These are phyloP conservation scores for Dioscorea alata DNA, from an alignment of 106 monocot species.

Conservation along the genomic window DNA sequence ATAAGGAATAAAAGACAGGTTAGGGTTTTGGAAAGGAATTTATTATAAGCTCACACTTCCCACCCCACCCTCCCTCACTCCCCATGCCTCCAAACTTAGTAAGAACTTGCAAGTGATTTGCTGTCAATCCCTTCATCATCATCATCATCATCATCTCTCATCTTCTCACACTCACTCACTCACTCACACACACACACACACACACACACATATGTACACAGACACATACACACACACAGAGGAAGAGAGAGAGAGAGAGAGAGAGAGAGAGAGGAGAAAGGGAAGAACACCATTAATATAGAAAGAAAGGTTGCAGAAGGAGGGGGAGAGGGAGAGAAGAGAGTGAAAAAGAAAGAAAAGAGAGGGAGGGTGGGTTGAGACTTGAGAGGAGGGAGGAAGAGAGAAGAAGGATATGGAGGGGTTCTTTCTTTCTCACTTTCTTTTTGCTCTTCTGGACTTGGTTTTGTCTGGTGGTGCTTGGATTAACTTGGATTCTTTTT, in stretches of 20 bases:
- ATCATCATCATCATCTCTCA: not conserved
- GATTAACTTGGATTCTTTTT: constrained; percentile 33
- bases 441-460: constrained; percentile 6
- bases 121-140: not conserved
- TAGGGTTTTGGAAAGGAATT: not conserved
- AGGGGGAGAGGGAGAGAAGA: not conserved
- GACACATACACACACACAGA: too few species aligned
- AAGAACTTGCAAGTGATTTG: constrained; percentile 6
- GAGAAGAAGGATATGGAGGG: not conserved
- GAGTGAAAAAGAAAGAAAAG: not conserved
- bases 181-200: too few species aligned
- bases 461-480: constrained; percentile 36
- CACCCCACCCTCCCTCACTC: not conserved
- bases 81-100: not conserved
- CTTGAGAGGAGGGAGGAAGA: not conserved
- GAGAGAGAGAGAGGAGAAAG: not conserved
- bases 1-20: not conserved
- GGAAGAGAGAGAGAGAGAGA: too few species aligned
- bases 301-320: constrained; percentile 2
- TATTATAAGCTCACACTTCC: not conserved
- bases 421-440: not conserved
- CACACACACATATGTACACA: too few species aligned
- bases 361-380: not conserved
- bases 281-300: not conserved
- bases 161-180: too few species aligned